phyloP scores from a whole-genome alignment of 805 yeast species.

The Yueomyces sp. region DNA sequence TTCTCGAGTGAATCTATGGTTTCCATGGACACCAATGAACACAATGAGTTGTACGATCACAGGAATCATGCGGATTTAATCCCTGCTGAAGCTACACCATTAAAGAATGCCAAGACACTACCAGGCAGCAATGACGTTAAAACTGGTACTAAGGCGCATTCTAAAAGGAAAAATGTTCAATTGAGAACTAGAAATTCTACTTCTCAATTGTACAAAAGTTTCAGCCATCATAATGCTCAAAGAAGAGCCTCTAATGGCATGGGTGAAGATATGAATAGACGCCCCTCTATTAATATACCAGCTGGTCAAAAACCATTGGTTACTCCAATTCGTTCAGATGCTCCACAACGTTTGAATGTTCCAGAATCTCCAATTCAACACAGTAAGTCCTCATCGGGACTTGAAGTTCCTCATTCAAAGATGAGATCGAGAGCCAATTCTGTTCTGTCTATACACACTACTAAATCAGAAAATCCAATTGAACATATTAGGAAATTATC shows the following conservation, averaged over 20 bases:
- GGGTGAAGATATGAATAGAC: background rate
- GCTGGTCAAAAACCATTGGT: background rate
- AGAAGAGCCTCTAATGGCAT: background rate
- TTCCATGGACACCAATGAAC: constrained; percentile 28
- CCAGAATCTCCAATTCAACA: background rate
- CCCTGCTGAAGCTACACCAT: constrained; percentile 19
- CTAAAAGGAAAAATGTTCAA: background rate
- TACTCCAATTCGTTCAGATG: background rate
- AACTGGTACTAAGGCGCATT: background rate
- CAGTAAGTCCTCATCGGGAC: background rate
- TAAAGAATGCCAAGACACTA: background rate
- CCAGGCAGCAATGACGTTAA: background rate
- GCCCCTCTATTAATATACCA: background rate
- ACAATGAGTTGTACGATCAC: constrained; percentile 32
- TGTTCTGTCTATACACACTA: constrained; percentile 1
- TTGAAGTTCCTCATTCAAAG: background rate
- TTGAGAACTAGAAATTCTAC: constrained; percentile 14
- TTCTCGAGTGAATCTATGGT: constrained; percentile 19
- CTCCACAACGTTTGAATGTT: background rate
- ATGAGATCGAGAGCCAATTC: constrained; percentile 9
- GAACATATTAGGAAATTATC: background rate
- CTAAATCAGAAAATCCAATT: background rate
- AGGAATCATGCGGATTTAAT: constrained; percentile 33
- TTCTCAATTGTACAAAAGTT: constrained; percentile 1
- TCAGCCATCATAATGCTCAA: background rate